Evolutionary conservation across 2,329 filamentous ascomycete species (phyloP).

Genomic region (Hymenoscyphus fructigenus): DNA sequence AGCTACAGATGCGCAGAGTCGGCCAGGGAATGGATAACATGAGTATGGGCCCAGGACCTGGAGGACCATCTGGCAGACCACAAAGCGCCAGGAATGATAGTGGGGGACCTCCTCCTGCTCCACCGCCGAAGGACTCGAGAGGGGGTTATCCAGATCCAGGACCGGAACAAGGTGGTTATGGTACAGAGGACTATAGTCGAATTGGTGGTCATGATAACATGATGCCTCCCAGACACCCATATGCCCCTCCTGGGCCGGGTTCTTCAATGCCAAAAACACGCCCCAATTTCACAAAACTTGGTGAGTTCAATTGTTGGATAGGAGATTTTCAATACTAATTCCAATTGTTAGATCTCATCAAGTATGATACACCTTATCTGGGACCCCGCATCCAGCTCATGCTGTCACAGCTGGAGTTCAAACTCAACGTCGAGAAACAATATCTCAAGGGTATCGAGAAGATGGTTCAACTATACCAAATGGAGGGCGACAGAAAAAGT

Average conservation of each 20-base stretch:
- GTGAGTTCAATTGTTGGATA: constrained; percentile 51
- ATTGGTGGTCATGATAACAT: constrained; percentile 66
- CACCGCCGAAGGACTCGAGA: constrained; percentile 71
- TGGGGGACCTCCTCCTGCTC: constrained; percentile 52
- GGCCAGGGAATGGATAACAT: constrained; percentile 66
- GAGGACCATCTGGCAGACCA: constrained; percentile 39
- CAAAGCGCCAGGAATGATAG: constrained; percentile 46
- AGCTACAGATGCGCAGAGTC: constrained; percentile 80
- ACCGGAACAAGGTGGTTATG: constrained; percentile 63
- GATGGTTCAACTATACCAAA: constrained; percentile 96
- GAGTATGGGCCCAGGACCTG: constrained; percentile 51
- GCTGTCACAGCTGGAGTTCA: constrained; percentile 98
- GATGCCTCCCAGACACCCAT: constrained; percentile 81
- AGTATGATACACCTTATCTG: constrained; percentile 94
- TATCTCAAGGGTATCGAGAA: constrained; percentile 99
- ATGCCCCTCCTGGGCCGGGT: constrained; percentile 68
- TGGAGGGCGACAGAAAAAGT: constrained; percentile 96
- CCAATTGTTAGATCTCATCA: constrained; percentile 77
- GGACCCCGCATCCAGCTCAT: constrained; percentile 98
- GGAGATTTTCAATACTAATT: constrained; percentile 16
- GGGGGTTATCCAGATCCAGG: constrained; percentile 46
- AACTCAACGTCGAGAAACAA: constrained; percentile 97
- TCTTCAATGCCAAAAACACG: constrained; percentile 69
- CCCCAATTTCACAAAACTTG: constrained; percentile 94
- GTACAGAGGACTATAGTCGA: constrained; percentile 54